Base-by-base conservation (phyloP, 2,329 filamentous ascomycete genomes). In the Thermomyces lanuginosus region DNA sequence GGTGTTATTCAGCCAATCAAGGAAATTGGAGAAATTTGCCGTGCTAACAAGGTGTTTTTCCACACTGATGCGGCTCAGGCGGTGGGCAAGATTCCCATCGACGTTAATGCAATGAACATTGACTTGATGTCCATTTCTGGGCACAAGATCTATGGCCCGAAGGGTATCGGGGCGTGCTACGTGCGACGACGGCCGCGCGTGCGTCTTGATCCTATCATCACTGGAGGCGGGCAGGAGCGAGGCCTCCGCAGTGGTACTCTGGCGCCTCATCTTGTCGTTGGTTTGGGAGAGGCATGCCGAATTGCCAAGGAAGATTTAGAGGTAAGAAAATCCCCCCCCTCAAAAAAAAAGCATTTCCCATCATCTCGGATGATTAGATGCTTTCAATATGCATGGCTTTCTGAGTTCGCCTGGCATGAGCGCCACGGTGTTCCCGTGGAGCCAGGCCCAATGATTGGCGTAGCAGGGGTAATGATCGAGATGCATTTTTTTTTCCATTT, bases 121-220 rank as follows among this genome's bases (percentile, higher is more conserved):
- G 89, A 98, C 50, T 61, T 98, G 47, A 93, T 98, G 86, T 95
- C 86, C 16, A 93, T 98, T 34, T 95, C 89, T 6, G 84, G 81
- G 16, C 89, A 98, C 61, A 98, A 98, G 60, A 92, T 98, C 29
- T 98, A 98, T 49, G 89, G 89, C 14, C 89, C 89, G 28, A 98
- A 92, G 64, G 89, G 89, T 17, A 80, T 98, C 31, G 89, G 89
- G 32, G 89, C 89, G 32, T 98, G 89, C 59, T 98, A 86, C 47
- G 81, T 98, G 25, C 77, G 89, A 45, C 72, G 89, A 60, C 70
- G 89, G 31, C 89, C 89, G 2, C 75, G 86, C 51, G 89, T 98
- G 40, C 80, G 89, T 55, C 62, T 98, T 31, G 89, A 98, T 33
- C 89, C 89, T 26, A 76, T 98, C 49, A 98, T 98, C 58, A 91